phyloP scores from a whole-genome alignment of 2,329 filamentous ascomycete species.

The Fonsecaea erecta region DNA sequence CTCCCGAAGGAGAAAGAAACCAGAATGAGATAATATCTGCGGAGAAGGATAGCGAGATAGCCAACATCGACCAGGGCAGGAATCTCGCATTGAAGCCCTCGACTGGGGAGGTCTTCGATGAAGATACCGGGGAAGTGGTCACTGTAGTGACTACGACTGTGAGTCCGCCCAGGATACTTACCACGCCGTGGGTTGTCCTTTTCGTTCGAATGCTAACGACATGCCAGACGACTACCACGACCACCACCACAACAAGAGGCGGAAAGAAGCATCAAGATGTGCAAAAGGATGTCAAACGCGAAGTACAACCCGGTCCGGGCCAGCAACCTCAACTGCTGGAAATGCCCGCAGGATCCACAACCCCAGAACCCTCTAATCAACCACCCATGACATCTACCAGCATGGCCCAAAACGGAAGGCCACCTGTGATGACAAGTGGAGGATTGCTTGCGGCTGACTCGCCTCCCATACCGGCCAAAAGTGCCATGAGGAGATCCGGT shows the following conservation, averaged over 20 bases:
- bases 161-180: neutral
- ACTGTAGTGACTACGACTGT: constrained; percentile 37
- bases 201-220: neutral
- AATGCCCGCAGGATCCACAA: constrained; percentile 16
- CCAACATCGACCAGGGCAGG: constrained; percentile 34
- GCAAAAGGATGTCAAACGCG: constrained; percentile 27
- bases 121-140: constrained; percentile 37
- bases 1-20: constrained; percentile 14
- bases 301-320: constrained; percentile 19
- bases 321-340: constrained; percentile 20
- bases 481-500: constrained; percentile 29
- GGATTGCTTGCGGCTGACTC: constrained; percentile 19
- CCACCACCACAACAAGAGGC: constrained; percentile 34
- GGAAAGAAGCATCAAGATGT: constrained; percentile 35
- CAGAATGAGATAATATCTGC: constrained; percentile 33
- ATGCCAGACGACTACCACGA: constrained; percentile 34
- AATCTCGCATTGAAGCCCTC: constrained; percentile 36
- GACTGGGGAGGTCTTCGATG: constrained; percentile 37
- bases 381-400: constrained; percentile 20
- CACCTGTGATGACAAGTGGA: constrained; percentile 10
- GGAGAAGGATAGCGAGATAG: constrained; percentile 36
- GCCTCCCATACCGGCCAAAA: constrained; percentile 28
- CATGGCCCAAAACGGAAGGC: constrained; percentile 16
- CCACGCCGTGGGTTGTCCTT: too few relatives aligned
- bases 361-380: neutral